phyloP scores from a whole-genome alignment of 1,284 basidiomycete genomes.

The Ganoderma sinense region DNA sequence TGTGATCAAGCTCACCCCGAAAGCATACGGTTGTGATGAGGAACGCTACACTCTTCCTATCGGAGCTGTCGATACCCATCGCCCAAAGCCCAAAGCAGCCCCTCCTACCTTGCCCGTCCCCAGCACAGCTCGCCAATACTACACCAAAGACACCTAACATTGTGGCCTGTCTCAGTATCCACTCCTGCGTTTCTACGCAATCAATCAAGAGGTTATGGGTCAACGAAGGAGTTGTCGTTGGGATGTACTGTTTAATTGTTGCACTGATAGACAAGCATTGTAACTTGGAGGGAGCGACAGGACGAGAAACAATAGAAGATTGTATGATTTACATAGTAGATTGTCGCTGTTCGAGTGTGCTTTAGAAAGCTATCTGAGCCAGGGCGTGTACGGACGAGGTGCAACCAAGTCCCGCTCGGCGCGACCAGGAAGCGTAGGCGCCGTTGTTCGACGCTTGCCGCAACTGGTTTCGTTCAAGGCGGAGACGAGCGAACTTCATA shows the following conservation, averaged over 20 bases:
- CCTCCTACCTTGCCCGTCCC: conserved; percentile 32
- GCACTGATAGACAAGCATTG: not conserved
- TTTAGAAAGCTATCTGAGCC: not conserved
- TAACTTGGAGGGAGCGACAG: not conserved
- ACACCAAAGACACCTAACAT: conserved; percentile 29
- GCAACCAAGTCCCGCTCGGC: too few relatives aligned
- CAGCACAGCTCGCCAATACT: conserved; percentile 46
- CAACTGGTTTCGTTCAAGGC: too few relatives aligned
- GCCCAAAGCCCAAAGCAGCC: conserved; percentile 76
- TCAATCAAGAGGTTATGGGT: not conserved
- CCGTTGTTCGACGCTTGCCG: too few relatives aligned
- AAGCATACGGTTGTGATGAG: conserved; percentile 99
- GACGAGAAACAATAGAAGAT: not conserved
- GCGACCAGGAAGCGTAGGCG: too few relatives aligned
- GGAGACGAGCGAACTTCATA: not conserved
- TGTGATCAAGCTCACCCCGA: conserved; percentile 97
- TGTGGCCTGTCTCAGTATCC: not conserved
- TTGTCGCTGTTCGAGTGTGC: not conserved
- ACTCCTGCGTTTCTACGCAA: not conserved
- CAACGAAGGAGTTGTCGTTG: not conserved
- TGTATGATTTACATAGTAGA: not conserved
- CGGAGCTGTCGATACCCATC: conserved; percentile 91
- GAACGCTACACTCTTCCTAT: conserved; percentile 92
- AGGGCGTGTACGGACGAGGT: not conserved
- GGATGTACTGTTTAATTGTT: not conserved